A percentile compares a stretch with the other conserved stretches of the same genome.
Evolutionary conservation across 2,329 filamentous ascomycete species (phyloP).

Genomic region (Pleoardoris graminearum): DNA sequence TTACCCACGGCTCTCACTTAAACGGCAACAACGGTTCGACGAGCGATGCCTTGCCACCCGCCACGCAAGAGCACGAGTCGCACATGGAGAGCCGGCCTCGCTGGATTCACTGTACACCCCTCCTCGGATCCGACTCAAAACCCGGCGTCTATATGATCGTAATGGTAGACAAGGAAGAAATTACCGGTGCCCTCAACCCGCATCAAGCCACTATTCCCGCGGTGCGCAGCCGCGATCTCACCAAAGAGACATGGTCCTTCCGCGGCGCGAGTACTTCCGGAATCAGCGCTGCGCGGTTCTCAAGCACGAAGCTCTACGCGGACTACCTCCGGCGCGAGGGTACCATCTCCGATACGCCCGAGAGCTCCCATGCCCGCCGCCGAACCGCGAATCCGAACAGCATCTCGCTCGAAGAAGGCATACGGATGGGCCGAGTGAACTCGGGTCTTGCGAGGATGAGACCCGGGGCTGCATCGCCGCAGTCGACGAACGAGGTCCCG

Average conservation of each 20-base stretch:
- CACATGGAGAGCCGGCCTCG: conserved; percentile 59
- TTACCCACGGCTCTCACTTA: conserved; percentile 16
- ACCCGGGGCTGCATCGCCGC: not conserved
- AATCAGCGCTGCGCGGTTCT: conserved; percentile 9
- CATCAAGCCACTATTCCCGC: not conserved
- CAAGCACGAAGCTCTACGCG: conserved; percentile 22
- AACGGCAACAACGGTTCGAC: not conserved
- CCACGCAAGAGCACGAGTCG: conserved; percentile 2
- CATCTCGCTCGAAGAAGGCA: not conserved
- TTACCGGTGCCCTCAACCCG: conserved; percentile 18
- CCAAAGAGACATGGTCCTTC: conserved; percentile 8
- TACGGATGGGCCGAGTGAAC: not conserved
- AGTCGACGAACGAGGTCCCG: not conserved
- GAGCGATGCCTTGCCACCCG: conserved; percentile 10
- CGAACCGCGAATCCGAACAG: not conserved
- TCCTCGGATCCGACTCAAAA: conserved; percentile 65
- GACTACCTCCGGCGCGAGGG: conserved; percentile 25
- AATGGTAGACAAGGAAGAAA: conserved; percentile 65
- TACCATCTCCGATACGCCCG: not conserved
- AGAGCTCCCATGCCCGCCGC: not conserved
- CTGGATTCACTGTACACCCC: conserved; percentile 76
- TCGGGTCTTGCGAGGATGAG: not conserved
- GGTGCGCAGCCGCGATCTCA: conserved; percentile 2
- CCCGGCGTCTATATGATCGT: conserved; percentile 78
- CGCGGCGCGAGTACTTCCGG: not conserved